A percentile compares a stretch with the other conserved stretches of the same genome.
phyloP scores from a whole-genome alignment of 2,329 filamentous ascomycete species.

The Hymenoscyphus fraxineus region DNA sequence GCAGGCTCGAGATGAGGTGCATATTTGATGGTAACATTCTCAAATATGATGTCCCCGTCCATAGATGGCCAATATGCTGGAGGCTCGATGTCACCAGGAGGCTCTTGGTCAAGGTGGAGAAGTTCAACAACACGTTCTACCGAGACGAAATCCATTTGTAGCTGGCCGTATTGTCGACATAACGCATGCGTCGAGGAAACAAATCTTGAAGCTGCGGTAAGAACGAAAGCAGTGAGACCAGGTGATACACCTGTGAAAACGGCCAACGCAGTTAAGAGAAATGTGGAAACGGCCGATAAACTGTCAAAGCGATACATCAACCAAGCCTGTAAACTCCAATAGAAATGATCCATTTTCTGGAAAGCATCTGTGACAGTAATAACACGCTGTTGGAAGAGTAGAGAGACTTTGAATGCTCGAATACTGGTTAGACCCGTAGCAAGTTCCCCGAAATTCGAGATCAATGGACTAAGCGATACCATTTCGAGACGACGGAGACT shows the following conservation, averaged over 20 bases:
- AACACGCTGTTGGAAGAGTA: slow-evolving; percentile 75
- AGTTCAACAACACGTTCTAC: slow-evolving; percentile 84
- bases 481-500: slow-evolving; percentile 81
- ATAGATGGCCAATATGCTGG: slow-evolving; percentile 74
- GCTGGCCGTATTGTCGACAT: slow-evolving; percentile 75
- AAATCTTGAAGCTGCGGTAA: slow-evolving; percentile 67
- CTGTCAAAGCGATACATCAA: slow-evolving; percentile 74
- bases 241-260: slow-evolving; percentile 71
- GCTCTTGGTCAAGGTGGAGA: slow-evolving; percentile 72
- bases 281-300: slow-evolving; percentile 69
- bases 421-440: slow-evolving; percentile 84
- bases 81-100: slow-evolving; percentile 61
- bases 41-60: slow-evolving; percentile 69
- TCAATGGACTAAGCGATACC: slow-evolving; percentile 81
- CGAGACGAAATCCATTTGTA: slow-evolving; percentile 90
- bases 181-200: slow-evolving; percentile 68
- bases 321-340: slow-evolving; percentile 86
- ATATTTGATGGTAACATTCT: slow-evolving; percentile 74
- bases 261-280: slow-evolving; percentile 69
- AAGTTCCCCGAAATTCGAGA: slow-evolving; percentile 88
- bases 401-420: slow-evolving; percentile 74
- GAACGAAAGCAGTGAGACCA: slow-evolving; percentile 78
- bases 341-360: slow-evolving; percentile 94
- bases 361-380: slow-evolving; percentile 81
- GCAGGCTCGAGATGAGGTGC: slow-evolving; percentile 73